Evolutionary conservation across 2,329 filamentous ascomycete genomes (phyloP), one percentile per base, ranked within the genome.

Genomic region (Apiospora hydei): DNA sequence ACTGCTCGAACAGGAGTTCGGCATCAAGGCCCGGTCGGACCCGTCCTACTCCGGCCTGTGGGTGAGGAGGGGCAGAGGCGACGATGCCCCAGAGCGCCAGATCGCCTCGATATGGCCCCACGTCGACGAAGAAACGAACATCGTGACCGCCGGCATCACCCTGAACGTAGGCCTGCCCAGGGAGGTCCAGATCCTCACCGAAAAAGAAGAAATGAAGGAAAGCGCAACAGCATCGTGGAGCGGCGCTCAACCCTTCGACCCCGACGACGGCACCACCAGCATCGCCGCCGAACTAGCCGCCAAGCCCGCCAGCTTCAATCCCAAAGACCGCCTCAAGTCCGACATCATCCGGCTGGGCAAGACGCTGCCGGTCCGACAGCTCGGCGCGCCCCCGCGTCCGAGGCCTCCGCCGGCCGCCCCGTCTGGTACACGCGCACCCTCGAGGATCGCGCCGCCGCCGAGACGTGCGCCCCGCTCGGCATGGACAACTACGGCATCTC

Each of bases 401-500:
- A 30, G 21, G 0, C 16, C 41, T 7, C 6, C 41, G 41, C 41
- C 11, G n/a, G 16, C n/a, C 38, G 13, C n/a, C 38, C 34, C 30
- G n/a, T 61, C 2, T 70, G 69, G 69, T 70, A 66, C 69, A 70
- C 69, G 30, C 69, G 51, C 41, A 1, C 41, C 69, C 0, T 16
- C 69, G 69, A 70, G 26, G 21, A 38, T 2, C 14, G 38, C 16
- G 34, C 16, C 14, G 18, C 1, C 30, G 18, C 14, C 14, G 69
- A 38, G n/a, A 41, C 34, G 34, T n/a, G 18, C 57, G 57, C 57
- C 57, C 51, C 69, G 24, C 51, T 70, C 7, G 69, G 69, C 51
- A 70, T 70, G 51, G 69, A 70, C 51, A 70, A 70, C 41, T 64
- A 70, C 69, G n/a, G 21, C 18, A 21, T 70, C 34, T 51, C 69